Base-by-base conservation (phyloP, 2,329 filamentous ascomycete species). In the Hypoxylon sp. region DNA sequence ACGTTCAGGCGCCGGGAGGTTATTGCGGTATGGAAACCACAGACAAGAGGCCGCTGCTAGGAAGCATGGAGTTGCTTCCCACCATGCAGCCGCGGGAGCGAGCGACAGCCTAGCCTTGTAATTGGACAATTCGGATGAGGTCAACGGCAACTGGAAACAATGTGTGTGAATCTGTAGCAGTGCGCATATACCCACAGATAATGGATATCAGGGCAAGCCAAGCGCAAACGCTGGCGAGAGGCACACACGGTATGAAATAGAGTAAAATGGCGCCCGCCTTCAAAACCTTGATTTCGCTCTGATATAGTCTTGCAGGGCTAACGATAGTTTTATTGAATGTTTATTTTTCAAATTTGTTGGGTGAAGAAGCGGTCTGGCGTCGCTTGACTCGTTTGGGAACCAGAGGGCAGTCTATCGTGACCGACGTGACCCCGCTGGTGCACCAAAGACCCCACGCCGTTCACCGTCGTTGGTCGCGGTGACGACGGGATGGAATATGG, bases 361-460 rank as follows among this genome's bases (percentile, higher is more conserved):
- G 67, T 49, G 61, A 73, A 74, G 67, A 73, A 61, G 72, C 72
- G 72, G 72, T 74, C 72, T 72, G 64, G 64, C 32, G 53, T 68
- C 62, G 64, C 65, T 71, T 65, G 65, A 69, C 63, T 69, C 26
- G 36, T 68, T 70, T 64, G 51, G 63, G 70, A 65, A 55, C 30
- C 59, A 59, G 58, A 62, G 52, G 52, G 52, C 26, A 68, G 55
- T 61, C n/a, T 72, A 71, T 73, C 72, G 72, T 74, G 72, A 73
- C 70, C 56, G 56, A 33, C 48, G 36, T 33, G 59, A 66, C 65
- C 71, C 72, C 70, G 70, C 71, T 61, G 60, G 59, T 67, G 53
- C 52, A 61, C 65, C 70, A 67, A 69, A 45, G 24, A 52, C 64
- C 61, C 65, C 56, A 62, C 68, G 67, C 61, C 66, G 53, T 67